phyloP scores from a whole-genome alignment of 352 stramenopile genomes.

The Phytophthora constricta region DNA sequence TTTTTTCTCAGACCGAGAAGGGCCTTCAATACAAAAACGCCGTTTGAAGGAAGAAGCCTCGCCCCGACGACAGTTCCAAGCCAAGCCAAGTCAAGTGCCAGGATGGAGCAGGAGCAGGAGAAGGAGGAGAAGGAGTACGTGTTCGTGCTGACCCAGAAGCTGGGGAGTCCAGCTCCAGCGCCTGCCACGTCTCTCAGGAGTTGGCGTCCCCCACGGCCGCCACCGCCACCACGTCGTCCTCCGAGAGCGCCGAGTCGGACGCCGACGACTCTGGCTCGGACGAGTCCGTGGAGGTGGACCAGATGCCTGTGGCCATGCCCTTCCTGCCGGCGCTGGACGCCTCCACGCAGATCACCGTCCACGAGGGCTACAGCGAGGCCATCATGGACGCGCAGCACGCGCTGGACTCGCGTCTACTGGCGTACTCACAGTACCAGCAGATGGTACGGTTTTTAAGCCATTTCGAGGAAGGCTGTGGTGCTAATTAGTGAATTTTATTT shows the following conservation, averaged over 20 bases:
- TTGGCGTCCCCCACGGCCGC: constrained; percentile 29
- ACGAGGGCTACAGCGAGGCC: constrained; percentile 81
- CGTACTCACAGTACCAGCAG: constrained; percentile 86
- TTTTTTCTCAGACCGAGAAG: background rate
- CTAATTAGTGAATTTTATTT: background rate
- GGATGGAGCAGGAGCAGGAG: constrained; percentile 8
- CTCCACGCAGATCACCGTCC: constrained; percentile 87
- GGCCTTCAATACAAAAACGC: constrained; percentile 7
- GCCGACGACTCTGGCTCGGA: constrained; percentile 31
- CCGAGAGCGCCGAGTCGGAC: constrained; percentile 21
- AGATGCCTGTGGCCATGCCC: constrained; percentile 57
- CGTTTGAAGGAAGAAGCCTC: background rate
- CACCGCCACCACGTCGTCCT: constrained; percentile 35
- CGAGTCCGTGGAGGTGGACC: constrained; percentile 57
- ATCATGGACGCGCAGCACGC: constrained; percentile 76
- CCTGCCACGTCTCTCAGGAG: constrained; percentile 38
- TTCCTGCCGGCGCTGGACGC: constrained; percentile 80
- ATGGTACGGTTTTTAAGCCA: constrained; percentile 52
- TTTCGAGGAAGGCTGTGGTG: background rate
- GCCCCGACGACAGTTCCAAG: too few species aligned
- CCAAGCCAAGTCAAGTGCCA: background rate
- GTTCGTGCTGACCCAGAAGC: constrained; percentile 61
- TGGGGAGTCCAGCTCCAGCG: constrained; percentile 37
- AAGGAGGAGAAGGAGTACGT: constrained; percentile 79
- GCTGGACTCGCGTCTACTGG: constrained; percentile 78